Base-by-base conservation (phyloP, 176 grass and related monocot genomes). In the Raddia guianensis region DNA sequence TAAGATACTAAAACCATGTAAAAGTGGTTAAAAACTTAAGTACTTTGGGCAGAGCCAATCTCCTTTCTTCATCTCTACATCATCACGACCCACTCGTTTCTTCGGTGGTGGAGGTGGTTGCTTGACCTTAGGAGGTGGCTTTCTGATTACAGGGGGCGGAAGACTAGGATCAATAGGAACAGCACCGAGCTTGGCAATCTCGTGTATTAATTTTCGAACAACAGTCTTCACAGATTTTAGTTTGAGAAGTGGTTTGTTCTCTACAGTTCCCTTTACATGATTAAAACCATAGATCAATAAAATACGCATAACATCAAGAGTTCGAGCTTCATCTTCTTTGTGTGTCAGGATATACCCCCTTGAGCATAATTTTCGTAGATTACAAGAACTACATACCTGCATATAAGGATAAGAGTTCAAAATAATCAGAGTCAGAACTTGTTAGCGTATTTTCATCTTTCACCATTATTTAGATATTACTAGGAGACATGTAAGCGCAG, bases 41-140 rank as follows among this genome's bases (percentile, higher is more conserved):
- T 98, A 98, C 95, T 98, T 98, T 85, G 92, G 81, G 73, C 95
- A 98, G 53, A 98, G 95, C 95, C 95, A 98, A 76, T 98, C 95
- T 89, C 95, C 95, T 91, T 94, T 98, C 88, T 98, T 98, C 92
- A 98, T 98, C 54, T 94, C 95, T 62, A 98, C 88, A 54, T 98
- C 92, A 86, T 94, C 95, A 76, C 95, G 90, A 13, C 95, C 95
- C n/a, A 94, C 92, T 89, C 95, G 86, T 82, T 77, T 98, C 75
- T 87, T 98, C 49, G 95, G 95, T 42, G 92, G 83, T 5, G 95
- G 89, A 73, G 91, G 90, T 5, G 86, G 81, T 73, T 98, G 95
- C 70, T 98, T 98, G 77, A 98, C 90, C 69, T 98, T 98, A 73
- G 86, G 87, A 83, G 89, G 88, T 55, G 78, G 88, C 73, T 91